Evolutionary conservation across 2,329 filamentous ascomycete species (phyloP), one percentile per base, ranked within the genome.

Genomic region (Aspergillus fructus): DNA sequence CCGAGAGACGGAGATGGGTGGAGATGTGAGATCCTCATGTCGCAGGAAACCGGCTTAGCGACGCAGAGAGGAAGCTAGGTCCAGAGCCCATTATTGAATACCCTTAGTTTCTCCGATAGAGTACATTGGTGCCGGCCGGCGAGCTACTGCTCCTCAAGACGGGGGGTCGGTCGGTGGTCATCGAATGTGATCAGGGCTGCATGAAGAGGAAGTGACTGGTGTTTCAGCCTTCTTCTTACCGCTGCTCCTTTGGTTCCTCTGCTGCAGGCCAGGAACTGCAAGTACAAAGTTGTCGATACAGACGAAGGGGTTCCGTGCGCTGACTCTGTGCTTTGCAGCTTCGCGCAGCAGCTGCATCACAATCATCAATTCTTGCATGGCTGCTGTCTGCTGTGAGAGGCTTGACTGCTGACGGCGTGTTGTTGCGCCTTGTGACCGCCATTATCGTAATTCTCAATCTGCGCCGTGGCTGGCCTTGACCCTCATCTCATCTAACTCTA

Each of bases 101-200:
- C 24, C n/a, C 15, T 19, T 41, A 15, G 49, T 24, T 17, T 33
- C 27, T 21, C 19, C 11, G 46, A 19, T 40, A 21, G 41, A 42
- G n/a, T 42, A 21, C 21, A 4, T 50, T 42, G 34, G 30, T 30
- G 13, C 49, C 53, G 51, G 55, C 43, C 34, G 53, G 49, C 24
- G 39, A 40, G 19, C 34, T 9, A 21, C 30, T n/a, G 17, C 42
- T 12, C 17, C 4, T 19, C 23, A 24, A 23, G 27, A 13, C 45
- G 27, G 24, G 34, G 23, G 19, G 33, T 19, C 9, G 27, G 27
- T 34, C 45, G 9, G 34, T 50, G 21, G 39, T 50, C 3, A 50
- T 43, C 30, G 40, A 49, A 50, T 60, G 60, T 62, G 60, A 62
- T 39, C 42, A 52, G 41, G 49, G 30, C 47, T 49, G 60, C 60